Base-by-base conservation (phyloP, 164 flowering plant species). In the Brasenia schreberi region DNA sequence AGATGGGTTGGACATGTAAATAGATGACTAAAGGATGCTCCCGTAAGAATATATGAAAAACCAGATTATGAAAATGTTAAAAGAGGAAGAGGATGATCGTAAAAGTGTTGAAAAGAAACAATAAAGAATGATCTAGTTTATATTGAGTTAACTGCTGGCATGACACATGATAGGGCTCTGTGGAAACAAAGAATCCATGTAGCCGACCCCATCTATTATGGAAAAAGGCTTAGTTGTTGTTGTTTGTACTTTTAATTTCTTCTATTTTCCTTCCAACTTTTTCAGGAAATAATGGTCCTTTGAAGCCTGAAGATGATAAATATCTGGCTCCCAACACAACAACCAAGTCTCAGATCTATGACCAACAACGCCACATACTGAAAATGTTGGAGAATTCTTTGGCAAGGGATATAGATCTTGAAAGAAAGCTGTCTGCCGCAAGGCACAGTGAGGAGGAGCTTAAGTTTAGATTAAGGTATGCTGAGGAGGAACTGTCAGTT, bases 341-440 rank as follows among this genome's bases (percentile, higher is more conserved):
- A 65, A 70, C 81, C 16, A 81, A 77, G 45, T 80, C 82, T 86
- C 85, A 82, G 69, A 82, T 86, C 19, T 77, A 79, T 17, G 90
- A 86, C 69, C 90, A 89, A 68, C 90, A 84, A 66, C 82, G 86
- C 59, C 77, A 81, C 70, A 72, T 88, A 53, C 63, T 91, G 69
- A 81, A 87, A 81, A 88, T 87, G 92, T 76, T 91, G 62, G 99
- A 94, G 81, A 94, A 85, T 75, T 91, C 99, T 69, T 76, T 94
- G 73, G 90, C 89, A 5, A 82, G 85, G 66, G 99, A 91, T 74
- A 65, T 94, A 66, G 92, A 89, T 71, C 83, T 91, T 64, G 99
- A 94, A 68, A 88, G 83, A 78, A 85, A 81, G 74, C 65, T 88
- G 19, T 42, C 70, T 14, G 93, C 88, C 43, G 77, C 84, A 59